These are phyloP conservation scores for Dorcoceras hygrometricum DNA, from an alignment of 257 asterid species.

Conservation along the genomic window DNA sequence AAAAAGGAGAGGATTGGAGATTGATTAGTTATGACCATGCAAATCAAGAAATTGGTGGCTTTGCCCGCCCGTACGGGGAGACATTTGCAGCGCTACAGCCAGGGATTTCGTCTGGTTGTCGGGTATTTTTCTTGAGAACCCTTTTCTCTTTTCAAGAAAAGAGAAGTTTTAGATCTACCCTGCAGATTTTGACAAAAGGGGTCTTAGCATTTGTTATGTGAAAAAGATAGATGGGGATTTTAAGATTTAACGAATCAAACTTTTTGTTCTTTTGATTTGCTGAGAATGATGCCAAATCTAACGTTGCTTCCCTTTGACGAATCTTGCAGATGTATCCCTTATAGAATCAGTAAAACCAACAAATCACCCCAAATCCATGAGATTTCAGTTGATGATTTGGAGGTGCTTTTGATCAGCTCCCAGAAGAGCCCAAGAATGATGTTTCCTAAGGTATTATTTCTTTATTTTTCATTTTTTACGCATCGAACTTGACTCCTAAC, in stretches of 20 bases:
- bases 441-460: constrained; percentile 81
- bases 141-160: not conserved
- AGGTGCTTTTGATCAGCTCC: constrained; percentile 83
- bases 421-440: constrained; percentile 79
- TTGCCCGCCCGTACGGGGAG: constrained; percentile 64
- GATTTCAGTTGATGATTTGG: constrained; percentile 54
- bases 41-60: constrained; percentile 45
- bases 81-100: constrained; percentile 66
- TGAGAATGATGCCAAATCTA: constrained; percentile 18
- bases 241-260: not conserved
- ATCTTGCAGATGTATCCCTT: constrained; percentile 80
- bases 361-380: constrained; percentile 35
- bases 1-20: constrained; percentile 10
- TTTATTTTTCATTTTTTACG: no score
- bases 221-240: not conserved
- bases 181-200: not conserved
- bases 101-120: constrained; percentile 73
- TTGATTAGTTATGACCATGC: constrained; percentile 35
- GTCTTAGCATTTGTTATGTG: not conserved
- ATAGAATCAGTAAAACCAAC: constrained; percentile 43
- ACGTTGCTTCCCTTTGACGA: constrained; percentile 7
- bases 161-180: not conserved
- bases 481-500: not conserved
- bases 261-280: not conserved
- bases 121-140: constrained; percentile 48